Percentiles rank a stretch among this genome's conserved stretches.
Evolutionary conservation across 148 eudicot species (phyloP).

Genomic region (Oxyria digyna): DNA sequence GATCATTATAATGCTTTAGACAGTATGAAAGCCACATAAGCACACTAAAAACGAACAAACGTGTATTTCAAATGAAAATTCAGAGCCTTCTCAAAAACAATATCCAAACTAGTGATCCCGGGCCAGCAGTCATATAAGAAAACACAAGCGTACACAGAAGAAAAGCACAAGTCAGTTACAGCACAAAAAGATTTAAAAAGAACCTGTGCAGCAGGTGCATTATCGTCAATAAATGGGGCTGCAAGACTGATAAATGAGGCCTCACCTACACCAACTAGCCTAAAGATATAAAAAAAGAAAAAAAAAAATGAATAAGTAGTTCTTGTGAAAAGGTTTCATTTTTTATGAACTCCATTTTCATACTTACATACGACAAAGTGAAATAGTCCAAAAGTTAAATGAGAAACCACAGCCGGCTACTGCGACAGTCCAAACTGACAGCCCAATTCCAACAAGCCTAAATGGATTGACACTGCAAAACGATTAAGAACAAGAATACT

Average conservation of each 20-base stretch:
- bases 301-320: not conserved
- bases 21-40: not conserved
- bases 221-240: conserved; percentile 91
- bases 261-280: conserved; percentile 98
- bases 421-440: conserved; percentile 84
- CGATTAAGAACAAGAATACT: not conserved
- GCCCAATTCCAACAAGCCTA: conserved; percentile 86
- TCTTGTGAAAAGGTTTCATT: not conserved
- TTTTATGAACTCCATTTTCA: not conserved
- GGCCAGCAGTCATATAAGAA: too few species aligned
- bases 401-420: conserved; percentile 70
- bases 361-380: conserved; percentile 70
- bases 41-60: not conserved
- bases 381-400: conserved; percentile 63
- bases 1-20: not conserved
- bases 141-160: too few species aligned
- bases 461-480: conserved; percentile 73
- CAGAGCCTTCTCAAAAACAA: not conserved
- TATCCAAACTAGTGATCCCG: not conserved
- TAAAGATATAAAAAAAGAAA: conserved; percentile 14
- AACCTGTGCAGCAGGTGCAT: conserved; percentile 80
- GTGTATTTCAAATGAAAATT: not conserved
- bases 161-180: not conserved
- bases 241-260: conserved; percentile 95
- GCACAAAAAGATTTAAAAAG: conserved; percentile 1